These are phyloP conservation scores for Decorospora gaudefroyi DNA, from an alignment of 2,329 filamentous ascomycete genomes.

Conservation along the genomic window DNA sequence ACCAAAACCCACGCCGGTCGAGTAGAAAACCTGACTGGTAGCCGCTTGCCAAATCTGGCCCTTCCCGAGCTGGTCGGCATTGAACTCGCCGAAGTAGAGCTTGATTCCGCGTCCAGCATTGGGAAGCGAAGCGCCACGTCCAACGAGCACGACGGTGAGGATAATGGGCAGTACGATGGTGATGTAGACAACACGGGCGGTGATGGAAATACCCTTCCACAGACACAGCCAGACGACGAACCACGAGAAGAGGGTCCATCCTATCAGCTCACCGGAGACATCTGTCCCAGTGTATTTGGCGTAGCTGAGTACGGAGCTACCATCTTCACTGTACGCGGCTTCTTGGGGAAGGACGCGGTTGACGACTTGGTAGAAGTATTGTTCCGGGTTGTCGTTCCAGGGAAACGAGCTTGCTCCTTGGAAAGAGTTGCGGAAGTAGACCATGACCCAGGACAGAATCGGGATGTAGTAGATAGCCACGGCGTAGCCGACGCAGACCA, in stretches of 20 bases:
- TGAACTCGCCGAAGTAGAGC: constrained; percentile 13
- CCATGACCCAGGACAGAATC: constrained; percentile 25
- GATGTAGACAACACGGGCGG: constrained; percentile 24
- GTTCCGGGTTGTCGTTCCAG: constrained; percentile 15
- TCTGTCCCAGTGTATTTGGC: neutral
- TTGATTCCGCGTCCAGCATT: constrained; percentile 15
- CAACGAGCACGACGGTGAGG: constrained; percentile 15
- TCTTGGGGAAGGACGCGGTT: constrained; percentile 1
- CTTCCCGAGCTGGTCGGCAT: constrained; percentile 21
- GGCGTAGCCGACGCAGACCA: constrained; percentile 6
- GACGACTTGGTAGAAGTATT: constrained; percentile 10
- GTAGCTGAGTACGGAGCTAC: neutral
- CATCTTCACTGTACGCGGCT: constrained; percentile 1
- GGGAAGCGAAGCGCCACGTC: constrained; percentile 16
- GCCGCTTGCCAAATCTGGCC: constrained; percentile 61
- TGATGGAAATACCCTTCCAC: constrained; percentile 21
- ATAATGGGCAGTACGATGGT: constrained; percentile 26
- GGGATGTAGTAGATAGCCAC: constrained; percentile 17
- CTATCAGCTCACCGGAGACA: constrained; percentile 1
- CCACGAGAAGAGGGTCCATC: constrained; percentile 7
- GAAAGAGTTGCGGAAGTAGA: constrained; percentile 22
- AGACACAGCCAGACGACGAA: constrained; percentile 20
- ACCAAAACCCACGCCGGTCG: constrained; percentile 53
- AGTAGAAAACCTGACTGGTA: constrained; percentile 58
- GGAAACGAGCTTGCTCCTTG: constrained; percentile 14